Evolutionary conservation across 805 yeast genomes (phyloP).

Genomic region (Saturnispora galanensis): DNA sequence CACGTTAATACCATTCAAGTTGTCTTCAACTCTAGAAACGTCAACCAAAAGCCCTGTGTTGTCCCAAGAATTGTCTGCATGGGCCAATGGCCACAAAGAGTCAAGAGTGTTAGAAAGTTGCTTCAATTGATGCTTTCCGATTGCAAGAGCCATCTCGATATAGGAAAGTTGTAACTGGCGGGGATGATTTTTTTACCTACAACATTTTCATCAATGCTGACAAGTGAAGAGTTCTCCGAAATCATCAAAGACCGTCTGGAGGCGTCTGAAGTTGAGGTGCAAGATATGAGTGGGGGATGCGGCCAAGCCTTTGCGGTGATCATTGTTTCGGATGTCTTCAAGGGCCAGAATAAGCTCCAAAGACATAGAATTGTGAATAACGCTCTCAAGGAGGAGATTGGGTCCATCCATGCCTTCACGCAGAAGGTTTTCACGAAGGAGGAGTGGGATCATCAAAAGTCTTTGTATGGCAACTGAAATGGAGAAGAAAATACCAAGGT

Average conservation of each 20-base stretch:
- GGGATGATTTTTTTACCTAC: not conserved
- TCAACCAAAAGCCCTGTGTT: slow-evolving; percentile 89
- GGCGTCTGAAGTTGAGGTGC: slow-evolving; percentile 60
- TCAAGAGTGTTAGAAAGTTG: slow-evolving; percentile 18
- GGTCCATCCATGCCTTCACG: slow-evolving; percentile 87
- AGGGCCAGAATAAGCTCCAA: slow-evolving; percentile 73
- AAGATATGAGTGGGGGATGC: slow-evolving; percentile 85
- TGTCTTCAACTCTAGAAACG: slow-evolving; percentile 29
- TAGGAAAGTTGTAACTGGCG: not conserved
- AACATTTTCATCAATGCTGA: slow-evolving; percentile 12
- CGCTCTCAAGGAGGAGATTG: slow-evolving; percentile 75
- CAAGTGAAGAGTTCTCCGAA: slow-evolving; percentile 32
- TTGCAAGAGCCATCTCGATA: not conserved
- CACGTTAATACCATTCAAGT: slow-evolving; percentile 21
- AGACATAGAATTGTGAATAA: slow-evolving; percentile 81
- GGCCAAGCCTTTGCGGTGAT: slow-evolving; percentile 96
- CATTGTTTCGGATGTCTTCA: slow-evolving; percentile 62
- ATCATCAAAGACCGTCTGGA: slow-evolving; percentile 46
- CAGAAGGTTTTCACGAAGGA: slow-evolving; percentile 81
- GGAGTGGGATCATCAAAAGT: slow-evolving; percentile 60
- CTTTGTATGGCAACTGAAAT: slow-evolving; percentile 13
- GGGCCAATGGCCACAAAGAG: slow-evolving; percentile 64
- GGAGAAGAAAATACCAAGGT: not conserved
- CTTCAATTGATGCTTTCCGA: slow-evolving; percentile 1
- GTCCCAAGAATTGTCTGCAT: slow-evolving; percentile 90